phyloP scores from a whole-genome alignment of 257 asterid genomes.

The Solanum sejunctum region DNA sequence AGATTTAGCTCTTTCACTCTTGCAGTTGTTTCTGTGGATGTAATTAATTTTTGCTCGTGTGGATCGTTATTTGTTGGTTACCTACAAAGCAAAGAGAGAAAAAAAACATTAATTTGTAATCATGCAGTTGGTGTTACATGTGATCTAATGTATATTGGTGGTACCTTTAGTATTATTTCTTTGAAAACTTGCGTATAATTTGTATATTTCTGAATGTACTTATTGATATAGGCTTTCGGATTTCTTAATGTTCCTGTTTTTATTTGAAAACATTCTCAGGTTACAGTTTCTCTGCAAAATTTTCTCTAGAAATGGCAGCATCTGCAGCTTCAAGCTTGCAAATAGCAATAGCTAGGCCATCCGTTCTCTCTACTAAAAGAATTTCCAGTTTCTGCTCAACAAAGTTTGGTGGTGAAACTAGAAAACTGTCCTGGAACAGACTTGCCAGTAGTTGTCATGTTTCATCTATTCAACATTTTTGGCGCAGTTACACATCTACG shows the following conservation, averaged over 20 bases:
- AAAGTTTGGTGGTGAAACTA: slow-evolving; percentile 13
- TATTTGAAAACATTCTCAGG: not conserved
- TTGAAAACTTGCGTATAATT: not conserved
- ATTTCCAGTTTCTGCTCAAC: slow-evolving; percentile 16
- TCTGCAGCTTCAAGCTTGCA: slow-evolving; percentile 58
- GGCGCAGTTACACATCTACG: slow-evolving; percentile 35
- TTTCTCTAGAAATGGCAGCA: slow-evolving; percentile 41
- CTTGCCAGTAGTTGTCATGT: slow-evolving; percentile 40
- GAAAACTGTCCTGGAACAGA: slow-evolving; percentile 27
- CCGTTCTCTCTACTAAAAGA: slow-evolving; percentile 29
- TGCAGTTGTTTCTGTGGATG: not conserved
- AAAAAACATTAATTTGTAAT: not conserved
- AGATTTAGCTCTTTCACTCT: not conserved
- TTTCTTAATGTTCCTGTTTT: not conserved
- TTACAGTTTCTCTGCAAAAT: not conserved
- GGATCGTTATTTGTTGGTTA: not conserved
- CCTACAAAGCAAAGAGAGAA: not conserved
- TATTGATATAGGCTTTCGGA: not conserved
- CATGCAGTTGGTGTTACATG: not conserved
- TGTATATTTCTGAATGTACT: not conserved
- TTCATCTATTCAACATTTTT: slow-evolving; percentile 34
- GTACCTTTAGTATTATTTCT: not conserved
- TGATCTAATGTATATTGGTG: not conserved
- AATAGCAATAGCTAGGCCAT: slow-evolving; percentile 36
- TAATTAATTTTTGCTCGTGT: not conserved